phyloP scores from a whole-genome alignment of 2,329 filamentous ascomycete genomes.

The Colletotrichum cuscutae region DNA sequence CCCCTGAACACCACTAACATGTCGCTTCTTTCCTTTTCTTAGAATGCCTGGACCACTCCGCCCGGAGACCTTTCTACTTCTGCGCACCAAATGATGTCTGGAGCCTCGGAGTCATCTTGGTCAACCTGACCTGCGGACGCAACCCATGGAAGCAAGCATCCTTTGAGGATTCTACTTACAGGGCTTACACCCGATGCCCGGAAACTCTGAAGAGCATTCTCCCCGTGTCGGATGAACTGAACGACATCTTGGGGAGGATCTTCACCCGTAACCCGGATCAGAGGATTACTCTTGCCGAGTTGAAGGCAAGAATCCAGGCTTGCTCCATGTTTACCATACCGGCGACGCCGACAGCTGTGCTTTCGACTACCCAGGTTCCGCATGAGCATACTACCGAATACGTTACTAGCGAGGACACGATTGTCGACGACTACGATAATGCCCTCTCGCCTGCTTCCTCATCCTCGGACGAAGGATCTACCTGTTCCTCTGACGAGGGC shows the following conservation, averaged over 20 bases:
- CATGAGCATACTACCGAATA: slow-evolving; percentile 55
- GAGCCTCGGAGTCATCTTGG: slow-evolving; percentile 97
- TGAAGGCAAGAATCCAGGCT: slow-evolving; percentile 79
- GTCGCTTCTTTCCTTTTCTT: slow-evolving; percentile 41
- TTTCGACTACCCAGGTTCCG: slow-evolving; percentile 54
- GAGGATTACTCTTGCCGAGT: slow-evolving; percentile 83
- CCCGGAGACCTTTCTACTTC: slow-evolving; percentile 82
- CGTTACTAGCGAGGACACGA: slow-evolving; percentile 59
- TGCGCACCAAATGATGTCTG: slow-evolving; percentile 97
- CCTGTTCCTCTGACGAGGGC: slow-evolving; percentile 63
- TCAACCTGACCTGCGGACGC: slow-evolving; percentile 96
- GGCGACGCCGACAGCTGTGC: slow-evolving; percentile 44
- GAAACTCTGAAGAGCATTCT: slow-evolving; percentile 94
- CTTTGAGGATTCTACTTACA: slow-evolving; percentile 92
- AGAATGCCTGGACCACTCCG: slow-evolving; percentile 90
- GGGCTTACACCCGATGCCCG: slow-evolving; percentile 85
- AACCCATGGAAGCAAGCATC: slow-evolving; percentile 99
- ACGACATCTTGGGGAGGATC: slow-evolving; percentile 85
- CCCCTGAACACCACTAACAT: slow-evolving; percentile 41
- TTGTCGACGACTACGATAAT: slow-evolving; percentile 55
- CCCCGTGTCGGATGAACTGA: slow-evolving; percentile 88
- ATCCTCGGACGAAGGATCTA: slow-evolving; percentile 47
- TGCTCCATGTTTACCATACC: slow-evolving; percentile 79
- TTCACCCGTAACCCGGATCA: slow-evolving; percentile 88
- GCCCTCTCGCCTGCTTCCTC: slow-evolving; percentile 62